Base-by-base conservation (phyloP, 768 basidiomycete species). In the Mycena amicta region DNA sequence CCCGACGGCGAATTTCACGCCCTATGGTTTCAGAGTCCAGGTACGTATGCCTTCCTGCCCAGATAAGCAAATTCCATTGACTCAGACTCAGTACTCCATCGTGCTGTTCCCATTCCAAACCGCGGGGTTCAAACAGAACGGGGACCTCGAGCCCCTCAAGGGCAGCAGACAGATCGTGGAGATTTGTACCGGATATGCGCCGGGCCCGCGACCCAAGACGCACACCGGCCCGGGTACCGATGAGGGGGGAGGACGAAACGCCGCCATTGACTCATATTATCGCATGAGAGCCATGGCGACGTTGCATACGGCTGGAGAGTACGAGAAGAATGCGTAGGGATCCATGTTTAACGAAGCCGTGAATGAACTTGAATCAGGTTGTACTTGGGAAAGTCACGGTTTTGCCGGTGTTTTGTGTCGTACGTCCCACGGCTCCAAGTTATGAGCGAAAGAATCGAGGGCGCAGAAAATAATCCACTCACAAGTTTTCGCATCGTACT, bases 31-130 rank as follows among this genome's bases (percentile, higher is more conserved):
- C 33, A 20, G 22, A 12, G 53, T 60, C 18, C 41, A 60, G 57
- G 62, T 59, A 25, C 16, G 57, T 27, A 12, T 25, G 15, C 22
- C 37, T 37, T 54, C 22, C 26, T 39, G 11, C 8, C 26, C 33
- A 4, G 28, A 30, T 28, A 41, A 3, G 25, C 31, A 33, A n/a
- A 25, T n/a, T n/a, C 45, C 22, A 11, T 8, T n/a, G 6, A 8
- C 11, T 5, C 11, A 23, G 8, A 23, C 22, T 37, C 41, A 63
- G 62, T 63, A 63, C 25, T 25, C 62, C 11, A 55, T 63, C 28
- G 53, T 60, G 0, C 50, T 63, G 5, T 63, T 63, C 23, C 58
- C 62, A 3, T 57, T 60, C 22, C 62, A 63, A 55, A 58, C 62
- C 11, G 45, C 53, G 5, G 55, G 37, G 18, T 63, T 60, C 56